Conservation (phyloP, 257 asterid genomes). For the Lycium ferocissimum region DNA sequence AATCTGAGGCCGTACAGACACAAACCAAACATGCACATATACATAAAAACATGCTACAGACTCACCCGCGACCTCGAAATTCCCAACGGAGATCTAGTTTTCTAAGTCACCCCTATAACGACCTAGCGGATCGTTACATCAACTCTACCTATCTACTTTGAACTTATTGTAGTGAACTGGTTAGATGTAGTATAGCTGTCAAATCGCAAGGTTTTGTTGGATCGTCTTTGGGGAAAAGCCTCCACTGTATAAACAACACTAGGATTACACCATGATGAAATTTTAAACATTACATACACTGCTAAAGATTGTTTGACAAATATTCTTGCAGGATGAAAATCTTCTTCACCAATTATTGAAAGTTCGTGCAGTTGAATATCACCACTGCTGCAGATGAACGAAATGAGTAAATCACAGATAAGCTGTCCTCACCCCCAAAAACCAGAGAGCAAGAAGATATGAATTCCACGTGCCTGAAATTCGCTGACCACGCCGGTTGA, state of each 20-base stretch:
- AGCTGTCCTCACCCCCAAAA: neutral
- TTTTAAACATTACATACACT: neutral
- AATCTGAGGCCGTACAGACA: no score
- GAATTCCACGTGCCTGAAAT: neutral
- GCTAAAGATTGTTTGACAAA: neutral
- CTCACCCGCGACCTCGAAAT: no score
- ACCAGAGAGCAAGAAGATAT: neutral
- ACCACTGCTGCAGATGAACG: neutral
- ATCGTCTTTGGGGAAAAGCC: conserved; percentile 78
- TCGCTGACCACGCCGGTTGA: no score
- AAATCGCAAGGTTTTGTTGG: conserved; percentile 62
- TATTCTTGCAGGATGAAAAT: neutral
- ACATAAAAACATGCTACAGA: no score
- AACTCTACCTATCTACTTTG: no score
- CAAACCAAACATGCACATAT: no score
- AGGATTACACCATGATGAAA: neutral
- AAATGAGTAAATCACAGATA: neutral
- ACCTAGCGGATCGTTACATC: no score
- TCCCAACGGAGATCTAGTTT: no score
- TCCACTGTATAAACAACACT: conserved; percentile 56
- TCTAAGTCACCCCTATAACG: no score
- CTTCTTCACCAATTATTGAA: neutral
- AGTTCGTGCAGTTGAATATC: neutral
- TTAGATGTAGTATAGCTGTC: conserved; percentile 48
- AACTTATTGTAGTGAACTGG: no score